Percentiles rank a stretch among this genome's conserved stretches.
Evolutionary conservation across 2,329 filamentous ascomycete species (phyloP).

Genomic region (Fusarium armeniacum): DNA sequence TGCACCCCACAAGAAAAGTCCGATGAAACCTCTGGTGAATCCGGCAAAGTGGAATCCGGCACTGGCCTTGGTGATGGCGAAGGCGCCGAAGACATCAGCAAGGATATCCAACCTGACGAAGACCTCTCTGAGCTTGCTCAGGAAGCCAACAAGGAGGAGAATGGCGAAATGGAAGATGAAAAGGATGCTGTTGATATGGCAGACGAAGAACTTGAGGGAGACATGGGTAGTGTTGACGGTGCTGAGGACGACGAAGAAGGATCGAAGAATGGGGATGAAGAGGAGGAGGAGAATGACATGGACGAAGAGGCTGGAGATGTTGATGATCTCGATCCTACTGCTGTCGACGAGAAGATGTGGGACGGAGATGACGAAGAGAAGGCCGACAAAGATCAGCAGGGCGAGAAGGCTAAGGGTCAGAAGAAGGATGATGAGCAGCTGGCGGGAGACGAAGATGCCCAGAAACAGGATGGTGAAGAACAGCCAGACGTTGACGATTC

Average conservation of each 20-base stretch:
- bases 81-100: conserved; percentile 97
- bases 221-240: conserved; percentile 76
- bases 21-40: conserved; percentile 75
- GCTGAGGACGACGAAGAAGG: conserved; percentile 72
- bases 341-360: conserved; percentile 99
- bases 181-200: conserved; percentile 94
- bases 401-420: conserved; percentile 78
- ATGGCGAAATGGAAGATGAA: conserved; percentile 79
- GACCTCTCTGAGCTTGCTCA: conserved; percentile 93
- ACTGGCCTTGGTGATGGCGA: conserved; percentile 96
- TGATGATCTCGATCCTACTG: conserved; percentile 88
- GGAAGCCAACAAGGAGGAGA: conserved; percentile 77
- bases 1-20: conserved; percentile 89
- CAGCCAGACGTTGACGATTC: conserved; percentile 61
- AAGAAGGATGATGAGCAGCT: conserved; percentile 75
- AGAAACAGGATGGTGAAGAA: conserved; percentile 60
- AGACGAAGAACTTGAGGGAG: conserved; percentile 90
- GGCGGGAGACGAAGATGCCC: conserved; percentile 70
- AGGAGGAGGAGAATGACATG: conserved; percentile 78
- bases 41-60: conserved; percentile 87
- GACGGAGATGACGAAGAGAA: conserved; percentile 86
- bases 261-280: conserved; percentile 73
- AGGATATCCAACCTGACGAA: conserved; percentile 94
- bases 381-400: conserved; percentile 85
- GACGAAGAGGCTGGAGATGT: conserved; percentile 93